phyloP scores from a whole-genome alignment of 345 rosid species.

The Linum lewisii region DNA sequence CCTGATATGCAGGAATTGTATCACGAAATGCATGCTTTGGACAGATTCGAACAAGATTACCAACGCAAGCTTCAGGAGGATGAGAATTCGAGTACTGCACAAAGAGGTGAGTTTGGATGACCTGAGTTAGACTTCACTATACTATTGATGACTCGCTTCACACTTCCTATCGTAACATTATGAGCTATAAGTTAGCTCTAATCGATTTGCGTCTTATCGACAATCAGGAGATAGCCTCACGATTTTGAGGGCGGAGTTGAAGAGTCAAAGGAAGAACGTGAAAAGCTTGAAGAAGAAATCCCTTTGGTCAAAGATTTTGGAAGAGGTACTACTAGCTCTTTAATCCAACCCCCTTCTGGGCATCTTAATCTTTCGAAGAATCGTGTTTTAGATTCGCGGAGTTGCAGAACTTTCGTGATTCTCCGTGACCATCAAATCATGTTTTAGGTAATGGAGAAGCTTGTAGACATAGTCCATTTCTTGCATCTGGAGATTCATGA shows the following conservation, averaged over 20 bases:
- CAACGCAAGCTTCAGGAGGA: constrained; percentile 91
- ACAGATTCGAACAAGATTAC: constrained; percentile 97
- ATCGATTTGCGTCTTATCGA: constrained; percentile 8
- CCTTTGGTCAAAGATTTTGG: constrained; percentile 92
- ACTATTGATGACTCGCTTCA: too few species aligned
- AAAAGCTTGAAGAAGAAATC: constrained; percentile 84
- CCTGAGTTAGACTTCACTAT: too few species aligned
- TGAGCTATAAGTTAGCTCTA: not conserved
- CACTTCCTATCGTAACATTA: too few species aligned
- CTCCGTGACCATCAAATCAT: constrained; percentile 5
- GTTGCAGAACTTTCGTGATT: not conserved
- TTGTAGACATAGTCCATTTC: constrained; percentile 86
- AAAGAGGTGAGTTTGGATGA: constrained; percentile 44
- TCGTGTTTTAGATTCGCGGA: too few species aligned
- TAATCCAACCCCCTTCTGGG: not conserved
- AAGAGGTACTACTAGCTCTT: constrained; percentile 48
- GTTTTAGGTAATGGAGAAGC: constrained; percentile 86
- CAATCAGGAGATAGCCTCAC: constrained; percentile 72
- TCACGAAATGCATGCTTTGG: constrained; percentile 93
- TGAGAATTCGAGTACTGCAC: constrained; percentile 59
- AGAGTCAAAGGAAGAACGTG: constrained; percentile 89
- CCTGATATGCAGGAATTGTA: constrained; percentile 61
- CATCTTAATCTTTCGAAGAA: not conserved
- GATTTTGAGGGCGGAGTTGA: constrained; percentile 80
- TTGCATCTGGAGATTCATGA: constrained; percentile 88